These are phyloP conservation scores for Clavispora santaluciae DNA, from an alignment of 805 yeast species.

Conservation along the genomic window DNA sequence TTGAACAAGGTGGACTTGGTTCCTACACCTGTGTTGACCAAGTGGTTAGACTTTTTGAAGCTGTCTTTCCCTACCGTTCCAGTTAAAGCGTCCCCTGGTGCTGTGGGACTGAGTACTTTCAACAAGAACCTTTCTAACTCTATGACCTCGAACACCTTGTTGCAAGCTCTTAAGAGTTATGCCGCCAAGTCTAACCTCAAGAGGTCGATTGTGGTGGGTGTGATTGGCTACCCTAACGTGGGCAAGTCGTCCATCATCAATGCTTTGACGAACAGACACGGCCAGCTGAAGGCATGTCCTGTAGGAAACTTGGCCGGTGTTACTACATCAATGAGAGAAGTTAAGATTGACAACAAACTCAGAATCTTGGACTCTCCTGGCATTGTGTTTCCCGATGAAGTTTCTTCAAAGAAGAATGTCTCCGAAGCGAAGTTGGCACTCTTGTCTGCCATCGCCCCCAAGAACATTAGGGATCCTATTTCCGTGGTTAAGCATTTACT, in stretches of 20 bases:
- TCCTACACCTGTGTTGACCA: constrained; percentile 76
- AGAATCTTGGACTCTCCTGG: constrained; percentile 95
- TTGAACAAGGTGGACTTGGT: constrained; percentile 90
- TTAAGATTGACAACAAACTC: constrained; percentile 85
- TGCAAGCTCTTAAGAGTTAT: constrained; percentile 79
- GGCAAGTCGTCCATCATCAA: constrained; percentile 95
- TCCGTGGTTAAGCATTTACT: constrained; percentile 75
- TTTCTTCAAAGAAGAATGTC: constrained; percentile 35
- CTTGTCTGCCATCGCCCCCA: constrained; percentile 85
- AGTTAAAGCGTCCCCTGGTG: constrained; percentile 71
- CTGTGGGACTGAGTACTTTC: constrained; percentile 62
- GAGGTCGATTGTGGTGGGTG: constrained; percentile 89
- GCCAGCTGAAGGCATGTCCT: constrained; percentile 77
- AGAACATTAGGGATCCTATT: constrained; percentile 76
- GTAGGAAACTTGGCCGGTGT: constrained; percentile 98
- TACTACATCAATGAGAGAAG: constrained; percentile 86
- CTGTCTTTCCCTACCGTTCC: constrained; percentile 91
- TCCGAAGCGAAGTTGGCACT: constrained; percentile 79
- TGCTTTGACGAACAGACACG: constrained; percentile 78
- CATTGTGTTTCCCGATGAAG: constrained; percentile 83
- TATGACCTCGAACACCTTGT: constrained; percentile 65
- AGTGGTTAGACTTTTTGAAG: constrained; percentile 78
- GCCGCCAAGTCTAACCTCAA: constrained; percentile 81
- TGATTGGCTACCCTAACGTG: constrained; percentile 95
- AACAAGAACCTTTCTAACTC: constrained; percentile 69